A percentile compares a stretch with the other conserved stretches of the same genome.
phyloP scores from a whole-genome alignment of 2,329 filamentous ascomycete species.

The Trichoderma cornu-damae region DNA sequence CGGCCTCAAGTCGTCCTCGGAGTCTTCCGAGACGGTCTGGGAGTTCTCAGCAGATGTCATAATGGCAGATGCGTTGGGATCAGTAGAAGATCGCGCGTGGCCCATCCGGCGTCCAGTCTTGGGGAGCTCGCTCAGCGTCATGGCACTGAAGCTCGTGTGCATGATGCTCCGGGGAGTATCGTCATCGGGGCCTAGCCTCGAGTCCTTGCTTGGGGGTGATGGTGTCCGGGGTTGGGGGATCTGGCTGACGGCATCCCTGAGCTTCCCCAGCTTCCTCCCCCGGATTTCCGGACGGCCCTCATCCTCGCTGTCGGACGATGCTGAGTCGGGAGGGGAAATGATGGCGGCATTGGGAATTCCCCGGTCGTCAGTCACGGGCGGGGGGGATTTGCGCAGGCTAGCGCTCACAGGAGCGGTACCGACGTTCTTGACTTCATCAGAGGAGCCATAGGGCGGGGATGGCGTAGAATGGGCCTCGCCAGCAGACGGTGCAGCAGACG shows the following conservation, averaged over 20 bases:
- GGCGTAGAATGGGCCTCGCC: constrained; percentile 24
- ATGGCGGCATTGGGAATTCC: constrained; percentile 78
- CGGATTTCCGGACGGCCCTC: constrained; percentile 53
- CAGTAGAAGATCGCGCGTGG: constrained; percentile 53
- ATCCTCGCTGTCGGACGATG: constrained; percentile 76
- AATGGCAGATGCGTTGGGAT: constrained; percentile 45
- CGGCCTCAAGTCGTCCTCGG: constrained; percentile 52
- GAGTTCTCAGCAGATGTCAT: constrained; percentile 49
- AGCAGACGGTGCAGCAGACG: constrained; percentile 37
- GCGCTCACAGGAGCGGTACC: constrained; percentile 39
- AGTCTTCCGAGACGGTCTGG: constrained; percentile 54
- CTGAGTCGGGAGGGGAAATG: constrained; percentile 86
- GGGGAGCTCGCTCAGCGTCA: constrained; percentile 40
- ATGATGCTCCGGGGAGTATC: constrained; percentile 25
- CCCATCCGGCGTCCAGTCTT: constrained; percentile 38
- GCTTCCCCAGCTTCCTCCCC: constrained; percentile 46
- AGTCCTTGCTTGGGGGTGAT: constrained; percentile 45
- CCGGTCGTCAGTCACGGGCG: constrained; percentile 66
- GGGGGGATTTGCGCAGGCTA: constrained; percentile 75
- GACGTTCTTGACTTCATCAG: constrained; percentile 34
- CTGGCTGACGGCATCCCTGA: constrained; percentile 75
- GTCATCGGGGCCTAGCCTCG: background rate
- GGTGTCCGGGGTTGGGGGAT: constrained; percentile 50
- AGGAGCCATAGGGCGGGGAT: constrained; percentile 43
- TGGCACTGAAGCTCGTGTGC: constrained; percentile 46